Evolutionary conservation across 768 basidiomycete species (phyloP).

Genomic region (Amanita phalloides): DNA sequence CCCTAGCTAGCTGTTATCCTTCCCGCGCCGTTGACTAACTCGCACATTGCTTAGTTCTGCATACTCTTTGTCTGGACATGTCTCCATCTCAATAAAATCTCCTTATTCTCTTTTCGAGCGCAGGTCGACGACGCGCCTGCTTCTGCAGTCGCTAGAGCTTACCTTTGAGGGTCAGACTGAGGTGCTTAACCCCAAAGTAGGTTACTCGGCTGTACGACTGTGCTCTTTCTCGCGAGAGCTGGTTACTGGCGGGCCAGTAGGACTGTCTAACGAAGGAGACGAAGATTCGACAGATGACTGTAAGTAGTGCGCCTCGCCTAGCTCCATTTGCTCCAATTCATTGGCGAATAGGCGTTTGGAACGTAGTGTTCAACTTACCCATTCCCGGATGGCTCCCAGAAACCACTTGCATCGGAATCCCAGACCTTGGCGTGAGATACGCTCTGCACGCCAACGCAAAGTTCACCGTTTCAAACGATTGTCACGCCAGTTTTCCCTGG

Average conservation of each 20-base stretch:
- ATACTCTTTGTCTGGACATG: conserved; percentile 81
- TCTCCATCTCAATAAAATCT: conserved; percentile 54
- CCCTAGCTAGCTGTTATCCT: not conserved
- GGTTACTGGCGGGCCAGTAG: conserved; percentile 37
- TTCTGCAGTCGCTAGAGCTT: conserved; percentile 61
- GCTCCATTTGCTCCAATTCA: not conserved
- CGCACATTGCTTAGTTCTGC: conserved; percentile 41
- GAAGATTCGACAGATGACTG: conserved; percentile 46
- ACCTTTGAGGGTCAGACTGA: conserved; percentile 86
- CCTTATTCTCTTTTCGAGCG: conserved; percentile 46
- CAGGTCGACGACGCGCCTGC: conserved; percentile 35
- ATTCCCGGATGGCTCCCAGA: conserved; percentile 89
- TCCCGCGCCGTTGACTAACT: conserved; percentile 1
- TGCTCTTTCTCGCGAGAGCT: conserved; percentile 60
- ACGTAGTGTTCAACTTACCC: conserved; percentile 69
- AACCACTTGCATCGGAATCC: conserved; percentile 37
- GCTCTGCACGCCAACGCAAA: conserved; percentile 57
- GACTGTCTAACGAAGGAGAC: conserved; percentile 53
- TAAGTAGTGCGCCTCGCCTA: conserved; percentile 14
- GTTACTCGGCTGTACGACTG: conserved; percentile 63
- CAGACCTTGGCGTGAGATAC: conserved; percentile 51
- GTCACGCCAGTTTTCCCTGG: conserved; percentile 20
- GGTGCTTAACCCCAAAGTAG: conserved; percentile 46
- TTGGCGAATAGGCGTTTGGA: conserved; percentile 40
- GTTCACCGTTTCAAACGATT: conserved; percentile 37